Base-by-base conservation (phyloP, 257 asterid genomes). In the Solanum dulcamara region DNA sequence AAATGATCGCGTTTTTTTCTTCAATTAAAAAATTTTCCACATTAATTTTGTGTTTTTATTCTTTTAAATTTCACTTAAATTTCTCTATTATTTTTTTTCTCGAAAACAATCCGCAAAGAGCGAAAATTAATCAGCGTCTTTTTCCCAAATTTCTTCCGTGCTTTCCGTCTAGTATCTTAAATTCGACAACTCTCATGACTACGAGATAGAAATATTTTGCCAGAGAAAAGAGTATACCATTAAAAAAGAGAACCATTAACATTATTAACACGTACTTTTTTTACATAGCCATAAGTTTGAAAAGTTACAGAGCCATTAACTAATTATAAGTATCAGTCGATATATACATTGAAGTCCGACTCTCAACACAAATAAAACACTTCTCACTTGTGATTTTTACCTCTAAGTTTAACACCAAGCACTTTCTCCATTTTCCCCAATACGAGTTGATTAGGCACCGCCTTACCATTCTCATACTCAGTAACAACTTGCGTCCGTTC, bases 401-500 rank as follows among this genome's bases (percentile, higher is more conserved):
- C 90, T 55, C 93, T 83, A n/a, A 90, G 88, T 74, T 90, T 89
- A 57, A 86, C 90, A 5, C 89, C 91, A 87, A 87, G 80, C 0
- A 81, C 87, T 32, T 62, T 90, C 87, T 90, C 92, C 90, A 90
- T 89, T 82, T 89, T 89, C 32, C 90, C 91, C 85, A 90, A 77
- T 46, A 90, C 85, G 11, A 85, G 80, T 57, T 89, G 92, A 37
- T 84, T 90, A 35, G 92, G 91, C 51, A 90, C 87, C 14, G 92
- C 91, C 59, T 89, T 90, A 3, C 92, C 92, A n/a, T 89, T 90
- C 83, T 89, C 92, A 10, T 90, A 90, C 79, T 90, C 90, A 8
- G 86, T 14, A 28, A 91, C 91, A 62, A 91, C 90, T 84, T 91
- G 92, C 0, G 88, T 86, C 55, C 89, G 70, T 80, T 91, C 92